Base-by-base conservation (phyloP, 1,284 basidiomycete genomes). In the Leccinum fuscescens region DNA sequence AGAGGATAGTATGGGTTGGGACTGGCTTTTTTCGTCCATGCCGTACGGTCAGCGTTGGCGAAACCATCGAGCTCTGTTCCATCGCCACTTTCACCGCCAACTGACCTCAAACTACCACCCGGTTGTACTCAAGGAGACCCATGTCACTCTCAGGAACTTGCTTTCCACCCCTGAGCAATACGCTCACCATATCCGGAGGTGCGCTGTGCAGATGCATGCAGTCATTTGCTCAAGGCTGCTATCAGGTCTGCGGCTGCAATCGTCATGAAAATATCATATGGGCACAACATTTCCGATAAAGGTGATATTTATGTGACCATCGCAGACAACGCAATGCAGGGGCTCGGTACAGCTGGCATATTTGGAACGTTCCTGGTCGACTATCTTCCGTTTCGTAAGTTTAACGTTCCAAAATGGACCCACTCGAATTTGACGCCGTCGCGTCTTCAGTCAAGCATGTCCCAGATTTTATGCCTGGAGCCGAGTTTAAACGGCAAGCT, bases 21-120 rank as follows among this genome's bases (percentile, higher is more conserved):
- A 78, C 62, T 82, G 79, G 78, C 65, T 82, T 1, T 81, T 82
- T 66, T 79, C 79, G 4, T 74, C 77, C 12, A 78, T 78, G 77
- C 67, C 69, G 9, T 82, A 79, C 54, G 77, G 76, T n/a, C 58
- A 60, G 9, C 67, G 66, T 39, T 82, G 80, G 80, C 75, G 73
- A 67, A 69, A 72, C 17, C 80, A 82, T 64, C 74, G 80, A 50
- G 70, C 72, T 2, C 68, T 82, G 22, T 81, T 82, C 57, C 75
- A 78, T 54, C 76, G 78, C 52, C 75, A 82, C 67, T 80, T 82
- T 62, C 74, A 72, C 52, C 64, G 72, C 8, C 73, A 63, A 39
- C 63, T 70, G 17, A 67, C 72, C 1, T 65, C 72, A 6, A 60
- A 58, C 5, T 76, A 76, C 62, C 75, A 77, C 58, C 73, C 76